Conservation (phyloP, 352 stramenopile genomes). For the Globisporangium nodosum region DNA sequence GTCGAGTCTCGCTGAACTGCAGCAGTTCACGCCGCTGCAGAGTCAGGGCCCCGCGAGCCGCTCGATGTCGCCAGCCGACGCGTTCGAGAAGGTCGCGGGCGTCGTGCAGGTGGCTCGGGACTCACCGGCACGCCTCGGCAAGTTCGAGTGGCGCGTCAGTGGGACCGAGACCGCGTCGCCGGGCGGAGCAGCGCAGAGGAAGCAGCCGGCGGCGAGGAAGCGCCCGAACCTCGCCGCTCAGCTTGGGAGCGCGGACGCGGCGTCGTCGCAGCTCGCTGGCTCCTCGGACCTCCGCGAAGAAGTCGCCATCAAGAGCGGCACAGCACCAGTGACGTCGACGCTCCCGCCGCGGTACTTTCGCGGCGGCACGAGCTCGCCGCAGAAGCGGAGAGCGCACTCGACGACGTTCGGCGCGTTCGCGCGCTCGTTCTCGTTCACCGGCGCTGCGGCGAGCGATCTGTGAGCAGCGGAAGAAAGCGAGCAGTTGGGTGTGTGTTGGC, state of each 20-base stretch:
- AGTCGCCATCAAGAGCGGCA: neutral
- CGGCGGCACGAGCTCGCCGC: constrained; percentile 31
- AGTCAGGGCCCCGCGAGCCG: constrained; percentile 15
- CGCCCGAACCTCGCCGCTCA: constrained; percentile 5
- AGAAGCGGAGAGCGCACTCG: constrained; percentile 75
- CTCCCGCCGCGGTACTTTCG: constrained; percentile 71
- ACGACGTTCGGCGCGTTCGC: constrained; percentile 74
- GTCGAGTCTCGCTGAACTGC: constrained; percentile 17
- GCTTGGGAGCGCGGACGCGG: constrained; percentile 1
- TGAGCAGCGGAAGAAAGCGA: neutral
- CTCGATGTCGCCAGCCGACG: constrained; percentile 49
- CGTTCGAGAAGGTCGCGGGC: constrained; percentile 53
- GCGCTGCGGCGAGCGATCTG: neutral
- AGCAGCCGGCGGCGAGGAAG: neutral
- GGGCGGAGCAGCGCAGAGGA: neutral
- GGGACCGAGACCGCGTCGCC: neutral
- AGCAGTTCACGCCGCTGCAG: constrained; percentile 15
- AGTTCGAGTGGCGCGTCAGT: constrained; percentile 48
- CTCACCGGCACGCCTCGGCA: constrained; percentile 53
- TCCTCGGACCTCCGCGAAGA: neutral
- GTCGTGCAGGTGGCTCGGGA: constrained; percentile 35
- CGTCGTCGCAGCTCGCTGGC: neutral
- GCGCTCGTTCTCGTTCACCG: constrained; percentile 67
- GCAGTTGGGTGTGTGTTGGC: neutral
- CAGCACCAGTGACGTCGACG: constrained; percentile 1